These are phyloP conservation scores for Lophiotrema nucula DNA, from an alignment of 495 filamentous ascomycete genomes.

Conservation along the genomic window DNA sequence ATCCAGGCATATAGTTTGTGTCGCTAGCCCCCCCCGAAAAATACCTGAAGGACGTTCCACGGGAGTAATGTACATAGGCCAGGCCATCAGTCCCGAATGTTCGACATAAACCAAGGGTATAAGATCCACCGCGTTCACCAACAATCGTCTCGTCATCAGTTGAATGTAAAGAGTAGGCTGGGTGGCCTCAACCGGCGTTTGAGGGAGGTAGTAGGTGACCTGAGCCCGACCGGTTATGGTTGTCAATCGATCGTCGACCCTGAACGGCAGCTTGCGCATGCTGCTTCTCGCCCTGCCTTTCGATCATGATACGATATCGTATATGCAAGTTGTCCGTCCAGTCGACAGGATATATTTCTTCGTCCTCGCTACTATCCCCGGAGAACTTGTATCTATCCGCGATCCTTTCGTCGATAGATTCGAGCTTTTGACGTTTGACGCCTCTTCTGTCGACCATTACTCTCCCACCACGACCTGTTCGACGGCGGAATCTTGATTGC, in stretches of 20 bases:
- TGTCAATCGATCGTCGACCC: conserved; percentile 17
- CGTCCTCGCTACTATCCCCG: conserved; percentile 34
- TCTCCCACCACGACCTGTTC: conserved; percentile 34
- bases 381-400: conserved; percentile 28
- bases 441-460: conserved; percentile 36
- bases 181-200: conserved; percentile 5
- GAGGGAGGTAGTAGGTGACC: conserved; percentile 31
- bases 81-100: too few relatives aligned
- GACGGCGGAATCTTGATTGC: conserved; percentile 27
- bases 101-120: too few relatives aligned
- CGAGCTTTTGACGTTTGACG: conserved; percentile 20
- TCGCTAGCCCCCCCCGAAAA: too few relatives aligned
- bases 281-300: conserved; percentile 24
- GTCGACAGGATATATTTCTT: conserved; percentile 28
- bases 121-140: too few relatives aligned
- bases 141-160: too few relatives aligned
- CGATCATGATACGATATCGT: conserved; percentile 35
- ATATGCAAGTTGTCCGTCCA: conserved; percentile 30
- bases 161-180: too few relatives aligned
- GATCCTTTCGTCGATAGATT: conserved; percentile 23
- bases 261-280: conserved; percentile 19
- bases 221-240: conserved; percentile 30
- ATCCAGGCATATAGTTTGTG: too few relatives aligned
- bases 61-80: too few relatives aligned
- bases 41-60: too few relatives aligned